Conservation (phyloP, 345 rosid genomes). For the Citrus trifoliata region DNA sequence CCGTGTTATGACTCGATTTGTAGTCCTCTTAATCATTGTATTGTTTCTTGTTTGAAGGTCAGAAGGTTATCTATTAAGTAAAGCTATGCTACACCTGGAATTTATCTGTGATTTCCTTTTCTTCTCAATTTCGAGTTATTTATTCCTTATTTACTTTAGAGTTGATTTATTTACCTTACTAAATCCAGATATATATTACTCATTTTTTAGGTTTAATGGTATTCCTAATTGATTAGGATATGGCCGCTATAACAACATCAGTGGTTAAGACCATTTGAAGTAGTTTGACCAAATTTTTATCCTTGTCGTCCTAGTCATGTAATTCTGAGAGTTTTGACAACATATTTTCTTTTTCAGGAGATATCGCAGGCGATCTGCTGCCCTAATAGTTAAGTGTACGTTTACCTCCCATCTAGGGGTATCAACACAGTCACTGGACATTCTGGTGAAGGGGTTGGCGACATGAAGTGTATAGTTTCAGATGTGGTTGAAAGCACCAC, state of each 20-base stretch:
- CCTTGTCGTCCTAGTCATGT: background rate
- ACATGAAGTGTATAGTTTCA: background rate
- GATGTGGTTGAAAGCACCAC: background rate
- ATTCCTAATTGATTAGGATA: too few species aligned
- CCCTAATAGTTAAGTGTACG: background rate
- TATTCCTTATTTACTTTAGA: background rate
- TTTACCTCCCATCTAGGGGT: background rate
- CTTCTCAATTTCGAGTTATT: background rate
- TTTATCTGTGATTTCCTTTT: background rate
- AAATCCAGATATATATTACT: background rate
- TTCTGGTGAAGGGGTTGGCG: background rate
- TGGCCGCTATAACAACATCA: background rate
- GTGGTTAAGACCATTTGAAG: background rate
- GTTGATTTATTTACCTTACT: background rate
- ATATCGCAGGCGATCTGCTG: slow-evolving; percentile 17
- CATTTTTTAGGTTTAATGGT: too few species aligned
- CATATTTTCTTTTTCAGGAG: slow-evolving; percentile 20
- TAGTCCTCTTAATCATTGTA: background rate
- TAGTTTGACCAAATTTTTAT: background rate
- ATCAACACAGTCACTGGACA: background rate
- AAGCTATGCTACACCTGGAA: background rate
- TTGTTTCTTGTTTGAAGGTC: background rate
- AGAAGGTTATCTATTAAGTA: background rate
- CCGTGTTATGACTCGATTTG: background rate
- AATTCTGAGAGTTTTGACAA: background rate